Percentiles rank a stretch among this genome's conserved stretches.
Evolutionary conservation across 306 rosid species (phyloP).

Genomic region (Urtica urens): DNA sequence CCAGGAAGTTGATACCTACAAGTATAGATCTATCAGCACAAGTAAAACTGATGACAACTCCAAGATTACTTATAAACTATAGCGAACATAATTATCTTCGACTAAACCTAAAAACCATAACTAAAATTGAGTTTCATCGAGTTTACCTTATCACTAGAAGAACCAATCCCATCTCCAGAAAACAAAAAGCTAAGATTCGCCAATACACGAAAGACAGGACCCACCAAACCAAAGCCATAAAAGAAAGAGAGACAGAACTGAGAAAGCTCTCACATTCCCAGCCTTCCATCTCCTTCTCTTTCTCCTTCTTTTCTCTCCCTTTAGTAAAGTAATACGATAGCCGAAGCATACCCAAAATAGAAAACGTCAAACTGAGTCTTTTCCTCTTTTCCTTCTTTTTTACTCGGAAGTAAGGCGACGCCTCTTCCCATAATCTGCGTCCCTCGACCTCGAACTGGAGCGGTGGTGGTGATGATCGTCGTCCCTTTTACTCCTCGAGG

Average conservation of each 20-base stretch:
- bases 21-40: too few relatives aligned
- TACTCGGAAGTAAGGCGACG: constrained; percentile 77
- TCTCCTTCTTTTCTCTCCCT: constrained; percentile 17
- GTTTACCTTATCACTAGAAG: constrained; percentile 36
- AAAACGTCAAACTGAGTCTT: constrained; percentile 18
- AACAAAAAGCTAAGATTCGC: too few relatives aligned
- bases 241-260: constrained; percentile 29
- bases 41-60: too few relatives aligned
- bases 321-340: too few relatives aligned
- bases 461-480: constrained; percentile 69
- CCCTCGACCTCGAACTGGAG: constrained; percentile 84
- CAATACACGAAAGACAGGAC: constrained; percentile 18
- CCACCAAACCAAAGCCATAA: constrained; percentile 27
- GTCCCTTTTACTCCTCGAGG: constrained; percentile 76
- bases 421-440: constrained; percentile 94
- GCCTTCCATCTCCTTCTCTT: constrained; percentile 14
- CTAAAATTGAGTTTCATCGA: constrained; percentile 1
- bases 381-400: too few relatives aligned
- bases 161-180: constrained; percentile 21
- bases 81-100: not conserved
- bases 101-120: not conserved
- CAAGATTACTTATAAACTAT: not conserved
- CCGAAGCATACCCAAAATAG: constrained; percentile 17
- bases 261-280: constrained; percentile 23
- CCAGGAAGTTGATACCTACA: too few relatives aligned